A percentile compares a stretch with the other conserved stretches of the same genome.
Conservation (phyloP, 306 rosid genomes). For the Dryas octopetala region DNA sequence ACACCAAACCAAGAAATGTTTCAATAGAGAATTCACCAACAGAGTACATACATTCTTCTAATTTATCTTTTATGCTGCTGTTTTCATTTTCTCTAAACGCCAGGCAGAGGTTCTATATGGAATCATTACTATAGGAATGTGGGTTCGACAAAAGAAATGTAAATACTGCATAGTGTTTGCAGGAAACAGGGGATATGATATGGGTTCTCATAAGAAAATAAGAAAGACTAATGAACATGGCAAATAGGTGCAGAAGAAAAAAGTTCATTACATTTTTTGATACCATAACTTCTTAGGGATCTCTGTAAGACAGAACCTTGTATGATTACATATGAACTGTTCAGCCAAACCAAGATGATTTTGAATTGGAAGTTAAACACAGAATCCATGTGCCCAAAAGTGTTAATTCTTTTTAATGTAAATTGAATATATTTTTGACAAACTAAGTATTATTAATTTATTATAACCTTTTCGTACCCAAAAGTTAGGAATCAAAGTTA, state of each 20-base stretch:
- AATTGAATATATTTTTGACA: too few relatives aligned
- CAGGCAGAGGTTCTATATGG: too few relatives aligned
- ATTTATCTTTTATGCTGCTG: too few relatives aligned
- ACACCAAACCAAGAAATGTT: constrained; percentile 7
- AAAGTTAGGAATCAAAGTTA: not conserved
- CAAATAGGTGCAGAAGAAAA: not conserved
- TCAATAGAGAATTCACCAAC: constrained; percentile 1
- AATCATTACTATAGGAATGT: too few relatives aligned
- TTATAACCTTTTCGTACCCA: not conserved
- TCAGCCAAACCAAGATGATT: constrained; percentile 6
- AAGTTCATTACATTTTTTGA: too few relatives aligned
- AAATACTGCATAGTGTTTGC: not conserved
- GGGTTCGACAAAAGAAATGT: not conserved
- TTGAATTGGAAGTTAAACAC: not conserved
- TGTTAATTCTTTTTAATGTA: not conserved
- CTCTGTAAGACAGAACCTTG: not conserved
- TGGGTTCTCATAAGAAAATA: too few relatives aligned
- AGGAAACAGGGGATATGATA: not conserved
- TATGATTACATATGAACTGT: constrained; percentile 10
- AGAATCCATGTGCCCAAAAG: not conserved
- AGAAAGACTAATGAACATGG: not conserved
- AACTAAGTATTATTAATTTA: not conserved
- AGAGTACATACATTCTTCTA: not conserved
- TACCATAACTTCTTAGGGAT: not conserved
- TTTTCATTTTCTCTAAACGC: too few relatives aligned